Base-by-base conservation (phyloP, 129 eudicot species). In the Pseudognaphalium luteoalbum region DNA sequence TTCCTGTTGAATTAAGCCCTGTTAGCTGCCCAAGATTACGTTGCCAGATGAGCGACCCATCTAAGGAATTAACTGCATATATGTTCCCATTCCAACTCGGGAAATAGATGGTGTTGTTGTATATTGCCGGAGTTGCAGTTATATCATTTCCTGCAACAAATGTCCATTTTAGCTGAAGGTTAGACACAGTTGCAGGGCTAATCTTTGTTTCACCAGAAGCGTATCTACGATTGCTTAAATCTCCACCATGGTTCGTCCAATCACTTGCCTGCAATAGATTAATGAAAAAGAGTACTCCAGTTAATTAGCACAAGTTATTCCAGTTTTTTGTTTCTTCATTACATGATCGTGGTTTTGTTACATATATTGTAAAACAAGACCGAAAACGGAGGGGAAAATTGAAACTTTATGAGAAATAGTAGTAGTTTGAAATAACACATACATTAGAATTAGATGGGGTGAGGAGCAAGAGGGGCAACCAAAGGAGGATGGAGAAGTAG, bases 21-120 rank as follows among this genome's bases (percentile, higher is more conserved):
- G 92, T 89, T 42, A 89, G 81, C 57, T 70, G 66, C 0, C 70
- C 73, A 5, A 35, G 52, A 66, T 87, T 84, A 22, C 66, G 75
- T 67, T 76, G 72, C 96, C 96, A 90, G 16, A 90, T 73, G 8
- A 90, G 76, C 1, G 83, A 74, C n/a, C 96, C 92, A 35, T 76
- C 69, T 8, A 52, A 66, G 6, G 83, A 84, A 50, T 79, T 77
- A 10, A 87, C 81, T 3, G 96, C 96, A 35, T 87, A 90, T 35
- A 90, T 44, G 52, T 81, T 50, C 1, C 96, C 96, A 62, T 90
- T 80, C 96, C 96, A 90, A 59, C 83, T 58, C 0, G 96, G 90
- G 65, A 87, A 85, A 58, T 90, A 85, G 15, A 90, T 66, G 0
- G 70, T 61, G 34, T 76, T 79, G 15, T 83, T 56, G 65, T 59